A percentile compares a stretch with the other conserved stretches of the same genome.
Conservation (phyloP, 2,329 filamentous ascomycete species). For the Aspergillus sp. region DNA sequence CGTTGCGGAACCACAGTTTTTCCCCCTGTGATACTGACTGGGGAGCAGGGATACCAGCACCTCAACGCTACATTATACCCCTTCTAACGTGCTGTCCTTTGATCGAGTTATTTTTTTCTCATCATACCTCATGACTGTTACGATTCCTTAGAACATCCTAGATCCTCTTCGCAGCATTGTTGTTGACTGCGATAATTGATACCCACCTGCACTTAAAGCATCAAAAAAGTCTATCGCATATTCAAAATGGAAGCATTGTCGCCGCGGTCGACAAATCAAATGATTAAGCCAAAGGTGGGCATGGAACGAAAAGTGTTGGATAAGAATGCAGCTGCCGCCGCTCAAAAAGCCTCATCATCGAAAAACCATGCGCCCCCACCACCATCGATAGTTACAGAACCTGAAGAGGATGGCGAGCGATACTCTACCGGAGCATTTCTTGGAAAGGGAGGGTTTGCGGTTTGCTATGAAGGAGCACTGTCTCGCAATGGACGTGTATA, state of each 20-base stretch:
- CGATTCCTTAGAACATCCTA: constrained; percentile 6
- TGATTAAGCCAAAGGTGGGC: constrained; percentile 36
- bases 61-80: constrained; percentile 12
- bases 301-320: constrained; percentile 36
- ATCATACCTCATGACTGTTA: constrained; percentile 16
- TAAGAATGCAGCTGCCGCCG: constrained; percentile 28
- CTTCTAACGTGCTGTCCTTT: constrained; percentile 3
- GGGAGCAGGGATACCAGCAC: constrained; percentile 3
- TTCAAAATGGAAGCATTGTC: constrained; percentile 46
- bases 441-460: constrained; percentile 48
- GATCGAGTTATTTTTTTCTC: constrained; percentile 9
- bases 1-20: neutral
- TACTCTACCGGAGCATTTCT: constrained; percentile 44
- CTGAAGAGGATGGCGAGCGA: constrained; percentile 39
- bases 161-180: constrained; percentile 1
- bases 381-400: constrained; percentile 40
- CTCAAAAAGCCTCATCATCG: constrained; percentile 21
- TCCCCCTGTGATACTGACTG: constrained; percentile 5
- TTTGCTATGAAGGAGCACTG: constrained; percentile 46
- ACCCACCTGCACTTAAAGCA: constrained; percentile 10
- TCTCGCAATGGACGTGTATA: constrained; percentile 40
- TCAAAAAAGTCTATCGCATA: constrained; percentile 3
- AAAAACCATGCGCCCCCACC: constrained; percentile 44
- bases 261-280: constrained; percentile 44
- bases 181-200: constrained; percentile 15